These are phyloP conservation scores for Arthroderma uncinatum DNA, from an alignment of 2,329 filamentous ascomycete species.

Conservation along the genomic window DNA sequence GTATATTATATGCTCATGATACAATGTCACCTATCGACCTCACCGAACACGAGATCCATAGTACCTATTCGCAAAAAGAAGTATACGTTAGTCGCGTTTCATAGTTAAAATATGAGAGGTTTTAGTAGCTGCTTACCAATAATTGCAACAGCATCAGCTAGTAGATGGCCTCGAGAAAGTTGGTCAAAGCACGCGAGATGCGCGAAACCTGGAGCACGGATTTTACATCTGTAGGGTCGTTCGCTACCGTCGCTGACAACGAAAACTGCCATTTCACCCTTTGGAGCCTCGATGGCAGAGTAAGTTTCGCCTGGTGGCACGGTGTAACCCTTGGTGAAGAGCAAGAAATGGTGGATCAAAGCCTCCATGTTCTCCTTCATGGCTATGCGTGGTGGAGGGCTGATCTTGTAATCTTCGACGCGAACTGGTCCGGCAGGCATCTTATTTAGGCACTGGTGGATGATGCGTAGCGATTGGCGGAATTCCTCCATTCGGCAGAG, in stretches of 20 bases:
- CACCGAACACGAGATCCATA: constrained; percentile 83
- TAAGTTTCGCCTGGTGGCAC: constrained; percentile 98
- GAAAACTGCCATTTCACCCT: constrained; percentile 98
- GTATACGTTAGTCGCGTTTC: constrained; percentile 6
- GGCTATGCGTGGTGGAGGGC: constrained; percentile 83
- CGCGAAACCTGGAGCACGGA: constrained; percentile 90
- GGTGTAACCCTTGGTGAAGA: constrained; percentile 96
- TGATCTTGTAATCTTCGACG: constrained; percentile 97
- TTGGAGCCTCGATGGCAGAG: constrained; percentile 95
- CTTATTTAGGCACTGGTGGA: constrained; percentile 97
- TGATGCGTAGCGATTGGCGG: constrained; percentile 93
- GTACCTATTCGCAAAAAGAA: constrained; percentile 36
- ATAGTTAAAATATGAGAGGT: neutral
- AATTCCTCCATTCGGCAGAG: constrained; percentile 99
- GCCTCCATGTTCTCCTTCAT: constrained; percentile 99
- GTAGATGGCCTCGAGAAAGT: constrained; percentile 76
- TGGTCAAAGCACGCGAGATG: constrained; percentile 93
- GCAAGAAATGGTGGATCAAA: constrained; percentile 95
- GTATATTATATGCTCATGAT: constrained; percentile 7
- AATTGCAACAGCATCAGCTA: constrained; percentile 93
- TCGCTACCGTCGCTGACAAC: constrained; percentile 93
- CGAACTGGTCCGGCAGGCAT: constrained; percentile 92
- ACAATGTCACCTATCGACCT: constrained; percentile 41
- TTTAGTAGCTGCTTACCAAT: constrained; percentile 47
- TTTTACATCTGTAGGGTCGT: constrained; percentile 94